Conservation (phyloP, 2,329 filamentous ascomycete species). For the Xylariaceae sp. region DNA sequence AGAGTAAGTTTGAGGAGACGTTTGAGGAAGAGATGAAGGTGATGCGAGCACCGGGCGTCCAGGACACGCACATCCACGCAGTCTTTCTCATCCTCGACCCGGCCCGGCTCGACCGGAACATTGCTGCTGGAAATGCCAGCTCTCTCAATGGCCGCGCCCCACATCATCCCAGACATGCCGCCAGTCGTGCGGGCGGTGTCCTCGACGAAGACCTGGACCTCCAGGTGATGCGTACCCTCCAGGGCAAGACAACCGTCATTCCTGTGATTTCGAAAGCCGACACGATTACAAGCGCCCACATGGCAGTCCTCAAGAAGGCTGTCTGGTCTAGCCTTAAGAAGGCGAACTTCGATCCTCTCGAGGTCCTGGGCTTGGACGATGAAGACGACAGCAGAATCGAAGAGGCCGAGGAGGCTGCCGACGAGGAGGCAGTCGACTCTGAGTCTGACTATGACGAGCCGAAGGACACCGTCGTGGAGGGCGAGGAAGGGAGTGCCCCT, state of each 20-base stretch:
- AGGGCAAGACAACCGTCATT: conserved; percentile 91
- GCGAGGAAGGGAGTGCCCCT: conserved; percentile 13
- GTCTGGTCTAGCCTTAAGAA: conserved; percentile 85
- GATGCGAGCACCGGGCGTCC: conserved; percentile 80
- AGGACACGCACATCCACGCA: conserved; percentile 95
- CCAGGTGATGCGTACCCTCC: conserved; percentile 77
- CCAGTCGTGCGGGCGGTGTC: conserved; percentile 49
- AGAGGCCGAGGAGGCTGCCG: conserved; percentile 43
- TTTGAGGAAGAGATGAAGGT: conserved; percentile 98
- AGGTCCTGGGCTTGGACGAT: conserved; percentile 73
- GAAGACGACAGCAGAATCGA: conserved; percentile 54
- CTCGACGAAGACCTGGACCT: conserved; percentile 86
- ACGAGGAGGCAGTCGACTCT: conserved; percentile 17
- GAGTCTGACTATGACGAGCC: conserved; percentile 20
- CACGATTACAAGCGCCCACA: conserved; percentile 90
- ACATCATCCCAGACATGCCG: conserved; percentile 40
- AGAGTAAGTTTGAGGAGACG: conserved; percentile 97
- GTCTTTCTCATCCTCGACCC: conserved; percentile 91
- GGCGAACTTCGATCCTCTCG: conserved; percentile 79
- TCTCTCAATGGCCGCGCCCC: conserved; percentile 40
- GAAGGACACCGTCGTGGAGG: conserved; percentile 21
- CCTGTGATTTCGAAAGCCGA: conserved; percentile 96
- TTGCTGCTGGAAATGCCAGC: conserved; percentile 55
- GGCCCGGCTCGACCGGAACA: conserved; percentile 72
- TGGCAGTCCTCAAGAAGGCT: conserved; percentile 82